Base-by-base conservation (phyloP, 768 basidiomycete species). In the Cubamyces lactineus region DNA sequence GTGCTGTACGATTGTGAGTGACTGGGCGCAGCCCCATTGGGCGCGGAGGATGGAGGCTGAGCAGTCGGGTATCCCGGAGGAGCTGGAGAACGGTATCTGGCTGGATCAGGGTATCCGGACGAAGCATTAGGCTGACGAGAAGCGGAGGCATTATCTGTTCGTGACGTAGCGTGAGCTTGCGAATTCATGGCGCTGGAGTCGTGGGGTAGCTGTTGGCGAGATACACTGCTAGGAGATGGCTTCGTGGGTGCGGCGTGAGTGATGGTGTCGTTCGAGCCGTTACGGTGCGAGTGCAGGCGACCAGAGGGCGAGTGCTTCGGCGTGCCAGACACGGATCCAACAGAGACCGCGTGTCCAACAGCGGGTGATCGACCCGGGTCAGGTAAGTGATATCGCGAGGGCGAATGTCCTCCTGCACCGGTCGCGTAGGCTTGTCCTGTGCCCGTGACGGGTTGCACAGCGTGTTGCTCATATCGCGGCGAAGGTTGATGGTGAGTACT, bases 191-290 rank as follows among this genome's bases (percentile, higher is more conserved):
- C 60, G 43, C 65, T 70, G 2, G 63, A 57, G 17, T 62, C 66
- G 15, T 70, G 67, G 5, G 56, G 64, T 0, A 71, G 57, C n/a
- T 66, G 62, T 47, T 66, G 68, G 19, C 60, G 58, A 19, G 40
- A 26, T 46, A 57, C 43, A n/a, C 57, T 56, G 40, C 50, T 66
- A 21, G 63, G 71, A 15, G 71, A 72, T 4, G 63, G 60, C 47
- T 69, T 71, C 13, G 64, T 46, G n/a, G 58, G 61, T 7, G 56
- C 59, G 21, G 59, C 43, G 21, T 67, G 67, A 15, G 62, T 48
- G 11, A 72, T 69, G 4, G 71, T 72, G 21, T 72, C 71, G 40
- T 60, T 70, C 12, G 71, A 72, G 9, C 70, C 70, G 50, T 71
- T 71, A 21, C 70, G 69, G 55, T 68, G 67, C 15, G 66, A 54